Percentiles rank a stretch among this genome's conserved stretches.
These are phyloP conservation scores for Sistotremastrum suecicum DNA, from an alignment of 768 basidiomycete species.

Conservation along the genomic window DNA sequence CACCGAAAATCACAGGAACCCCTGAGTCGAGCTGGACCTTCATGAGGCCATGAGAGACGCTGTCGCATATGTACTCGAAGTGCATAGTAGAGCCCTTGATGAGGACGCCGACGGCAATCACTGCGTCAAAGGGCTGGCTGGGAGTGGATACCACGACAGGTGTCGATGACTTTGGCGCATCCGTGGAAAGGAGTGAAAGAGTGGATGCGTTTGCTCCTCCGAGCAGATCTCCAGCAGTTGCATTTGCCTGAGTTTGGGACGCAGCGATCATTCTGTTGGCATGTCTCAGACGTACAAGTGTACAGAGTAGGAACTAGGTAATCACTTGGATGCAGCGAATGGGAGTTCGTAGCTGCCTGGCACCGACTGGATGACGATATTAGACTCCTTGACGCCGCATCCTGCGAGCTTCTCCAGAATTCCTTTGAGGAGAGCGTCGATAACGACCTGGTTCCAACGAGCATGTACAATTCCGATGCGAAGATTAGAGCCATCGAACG, in stretches of 20 bases:
- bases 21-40: conserved; percentile 86
- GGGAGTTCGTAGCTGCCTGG: conserved; percentile 96
- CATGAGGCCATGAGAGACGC: conserved; percentile 91
- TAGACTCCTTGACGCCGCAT: conserved; percentile 74
- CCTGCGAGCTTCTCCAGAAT: conserved; percentile 67
- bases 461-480: conserved; percentile 91
- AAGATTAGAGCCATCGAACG: conserved; percentile 67
- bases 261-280: conserved; percentile 68
- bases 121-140: conserved; percentile 72
- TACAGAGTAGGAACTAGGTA: neutral
- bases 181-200: conserved; percentile 39
- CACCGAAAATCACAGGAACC: conserved; percentile 91
- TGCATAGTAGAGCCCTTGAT: conserved; percentile 99
- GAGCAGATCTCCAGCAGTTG: conserved; percentile 70
- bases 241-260: conserved; percentile 66
- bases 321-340: conserved; percentile 67
- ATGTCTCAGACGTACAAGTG: conserved; percentile 1
- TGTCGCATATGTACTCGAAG: conserved; percentile 97
- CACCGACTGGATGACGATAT: conserved; percentile 84
- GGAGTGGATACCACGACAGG: conserved; percentile 24
- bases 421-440: conserved; percentile 75
- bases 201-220: conserved; percentile 35
- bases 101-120: conserved; percentile 94
- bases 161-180: conserved; percentile 26
- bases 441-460: conserved; percentile 85